Conservation (phyloP, 1,284 basidiomycete species). For the Paramarasmius palmivorus region DNA sequence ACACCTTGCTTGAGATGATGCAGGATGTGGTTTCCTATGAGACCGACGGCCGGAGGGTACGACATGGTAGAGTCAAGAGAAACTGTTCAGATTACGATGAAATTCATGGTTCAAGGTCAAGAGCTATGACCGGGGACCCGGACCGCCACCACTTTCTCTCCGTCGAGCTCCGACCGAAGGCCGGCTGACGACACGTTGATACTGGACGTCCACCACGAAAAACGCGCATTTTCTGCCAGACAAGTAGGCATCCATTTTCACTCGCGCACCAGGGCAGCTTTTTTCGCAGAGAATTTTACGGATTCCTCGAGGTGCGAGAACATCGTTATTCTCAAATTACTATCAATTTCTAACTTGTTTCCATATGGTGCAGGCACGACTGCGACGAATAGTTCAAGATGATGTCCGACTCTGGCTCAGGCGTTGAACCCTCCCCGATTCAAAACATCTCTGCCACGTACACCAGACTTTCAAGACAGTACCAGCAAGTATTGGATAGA, state of each 20-base stretch:
- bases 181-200: not conserved
- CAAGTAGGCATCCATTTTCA: too few species aligned
- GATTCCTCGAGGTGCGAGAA: too few species aligned
- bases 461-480: conserved; percentile 59
- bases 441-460: conserved; percentile 53
- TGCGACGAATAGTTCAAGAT: conserved; percentile 26
- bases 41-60: conserved; percentile 30
- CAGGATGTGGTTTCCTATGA: conserved; percentile 47
- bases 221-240: not conserved
- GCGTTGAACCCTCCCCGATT: conserved; percentile 45
- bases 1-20: conserved; percentile 26
- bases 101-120: not conserved
- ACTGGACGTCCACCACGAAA: not conserved
- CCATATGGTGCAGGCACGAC: not conserved
- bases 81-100: not conserved
- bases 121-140: too few species aligned
- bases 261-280: too few species aligned
- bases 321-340: too few species aligned
- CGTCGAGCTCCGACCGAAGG: conserved; percentile 1
- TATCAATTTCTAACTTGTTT: too few species aligned
- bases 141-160: too few species aligned
- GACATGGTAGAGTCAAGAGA: conserved; percentile 20
- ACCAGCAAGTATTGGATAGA: conserved; percentile 86
- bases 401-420: conserved; percentile 51
- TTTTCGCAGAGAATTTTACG: too few species aligned